Evolutionary conservation across 495 filamentous ascomycete genomes (phyloP).

Genomic region (Neurospora africana): DNA sequence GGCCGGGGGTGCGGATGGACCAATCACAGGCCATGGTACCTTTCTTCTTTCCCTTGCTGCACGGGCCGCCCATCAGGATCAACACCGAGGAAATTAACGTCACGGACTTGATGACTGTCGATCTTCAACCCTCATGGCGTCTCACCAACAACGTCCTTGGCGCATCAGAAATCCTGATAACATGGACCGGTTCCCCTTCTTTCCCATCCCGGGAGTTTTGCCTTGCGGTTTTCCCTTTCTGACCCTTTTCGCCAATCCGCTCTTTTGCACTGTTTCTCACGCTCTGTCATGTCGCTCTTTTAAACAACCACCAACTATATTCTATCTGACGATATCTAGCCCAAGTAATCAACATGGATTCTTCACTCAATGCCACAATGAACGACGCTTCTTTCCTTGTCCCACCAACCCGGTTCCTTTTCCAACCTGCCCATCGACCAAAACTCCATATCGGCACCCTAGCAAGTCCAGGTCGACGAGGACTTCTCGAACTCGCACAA

Average conservation of each 20-base stretch:
- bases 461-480: background rate
- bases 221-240: background rate
- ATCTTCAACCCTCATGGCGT: background rate
- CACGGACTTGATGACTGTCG: background rate
- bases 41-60: background rate
- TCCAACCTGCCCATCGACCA: constrained; percentile 4
- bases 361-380: background rate
- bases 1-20: background rate
- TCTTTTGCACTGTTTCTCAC: background rate
- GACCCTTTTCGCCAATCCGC: background rate
- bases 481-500: background rate
- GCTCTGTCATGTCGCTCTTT: background rate
- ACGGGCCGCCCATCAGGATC: background rate
- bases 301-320: background rate
- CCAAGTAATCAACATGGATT: background rate
- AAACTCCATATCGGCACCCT: constrained; percentile 1
- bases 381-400: background rate
- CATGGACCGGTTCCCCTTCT: background rate
- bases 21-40: background rate
- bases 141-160: background rate
- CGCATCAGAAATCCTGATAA: background rate
- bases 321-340: background rate
- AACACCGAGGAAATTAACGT: background rate
- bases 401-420: constrained; percentile 4
- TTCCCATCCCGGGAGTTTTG: background rate